Evolutionary conservation across 108 stramenopile species (phyloP), one percentile per base, ranked within the genome.

Genomic region (Aurantiochytrium sp.): DNA sequence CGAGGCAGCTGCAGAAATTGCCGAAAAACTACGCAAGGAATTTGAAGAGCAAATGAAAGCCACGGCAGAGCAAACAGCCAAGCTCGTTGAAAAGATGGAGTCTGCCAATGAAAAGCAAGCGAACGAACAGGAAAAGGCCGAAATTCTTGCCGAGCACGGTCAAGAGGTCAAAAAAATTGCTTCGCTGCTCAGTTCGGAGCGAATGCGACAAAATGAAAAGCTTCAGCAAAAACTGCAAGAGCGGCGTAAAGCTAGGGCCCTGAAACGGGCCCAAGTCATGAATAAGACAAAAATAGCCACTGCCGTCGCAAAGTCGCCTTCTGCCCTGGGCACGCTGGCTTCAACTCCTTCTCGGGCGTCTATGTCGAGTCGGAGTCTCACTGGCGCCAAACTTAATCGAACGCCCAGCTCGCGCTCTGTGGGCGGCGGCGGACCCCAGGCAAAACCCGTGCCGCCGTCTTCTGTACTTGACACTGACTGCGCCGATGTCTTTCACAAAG

Each of bases 91-190:
- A 28, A 21, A 83, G 51, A 47, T 83, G 49, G 76, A 83, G 4
- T 53, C 49, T 3, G 76, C 45, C 49, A 83, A 47, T 4, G 76
- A 83, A 16, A 83, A 83, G 51, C 45, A 53, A 53, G 76, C 44
- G 51, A 83, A 47, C 45, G 76, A 83, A 23, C 14, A 83, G 51
- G 76, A 83, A 53, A 83, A 83, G 76, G 76, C 45, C n/a, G 76
- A 83, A 45, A 47, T 83, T 47, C 76, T 83, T 4, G 76, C 76
- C 25, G 76, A 83, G 51, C 76, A 83, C 23, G 76, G 76, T 21
- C 49, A 83, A 53, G 76, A 83, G 28, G 49, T 83, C 2, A 83
- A 83, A 53, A 47, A 83, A 3, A 21, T 83, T 53, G 76, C 76
- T 16, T 53, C 49, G n/a, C 28, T 83, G 0, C 76, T 83, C 12